Conservation (phyloP, 2,329 filamentous ascomycete genomes). For the Elsinoe batatas region DNA sequence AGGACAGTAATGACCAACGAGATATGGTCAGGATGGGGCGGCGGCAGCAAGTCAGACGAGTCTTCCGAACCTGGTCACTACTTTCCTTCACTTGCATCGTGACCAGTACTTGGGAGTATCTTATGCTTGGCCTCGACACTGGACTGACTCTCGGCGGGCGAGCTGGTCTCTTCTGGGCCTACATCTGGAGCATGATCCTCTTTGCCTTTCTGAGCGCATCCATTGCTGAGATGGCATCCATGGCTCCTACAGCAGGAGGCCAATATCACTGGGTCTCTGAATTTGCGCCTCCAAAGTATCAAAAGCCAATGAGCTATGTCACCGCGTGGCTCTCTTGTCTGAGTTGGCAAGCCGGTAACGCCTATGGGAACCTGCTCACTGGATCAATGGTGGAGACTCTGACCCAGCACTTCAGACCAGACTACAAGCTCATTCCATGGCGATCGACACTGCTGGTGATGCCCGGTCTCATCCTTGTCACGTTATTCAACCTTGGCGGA, state of each 20-base stretch:
- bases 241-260: slow-evolving; percentile 34
- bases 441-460: slow-evolving; percentile 7
- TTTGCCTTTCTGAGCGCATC: slow-evolving; percentile 12
- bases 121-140: slow-evolving; percentile 14
- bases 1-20: slow-evolving; percentile 5
- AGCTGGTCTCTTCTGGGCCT: slow-evolving; percentile 19
- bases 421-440: slow-evolving; percentile 10
- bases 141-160: slow-evolving; percentile 19
- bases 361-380: slow-evolving; percentile 6
- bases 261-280: slow-evolving; percentile 35
- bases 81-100: slow-evolving; percentile 17
- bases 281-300: slow-evolving; percentile 33
- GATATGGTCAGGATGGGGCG: slow-evolving; percentile 10
- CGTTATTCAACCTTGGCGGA: background rate
- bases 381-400: slow-evolving; percentile 3
- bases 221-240: slow-evolving; percentile 36
- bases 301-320: slow-evolving; percentile 38
- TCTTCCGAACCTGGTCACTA: slow-evolving; percentile 18
- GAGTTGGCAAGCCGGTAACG: slow-evolving; percentile 25
- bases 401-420: slow-evolving; percentile 5
- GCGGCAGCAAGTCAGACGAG: slow-evolving; percentile 11
- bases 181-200: slow-evolving; percentile 16
- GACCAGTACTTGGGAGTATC: slow-evolving; percentile 20
- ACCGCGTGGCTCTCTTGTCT: slow-evolving; percentile 36
- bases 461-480: background rate